Evolutionary conservation across 768 basidiomycete species (phyloP), one percentile per base, ranked within the genome.

Genomic region (Serendipita sp.): DNA sequence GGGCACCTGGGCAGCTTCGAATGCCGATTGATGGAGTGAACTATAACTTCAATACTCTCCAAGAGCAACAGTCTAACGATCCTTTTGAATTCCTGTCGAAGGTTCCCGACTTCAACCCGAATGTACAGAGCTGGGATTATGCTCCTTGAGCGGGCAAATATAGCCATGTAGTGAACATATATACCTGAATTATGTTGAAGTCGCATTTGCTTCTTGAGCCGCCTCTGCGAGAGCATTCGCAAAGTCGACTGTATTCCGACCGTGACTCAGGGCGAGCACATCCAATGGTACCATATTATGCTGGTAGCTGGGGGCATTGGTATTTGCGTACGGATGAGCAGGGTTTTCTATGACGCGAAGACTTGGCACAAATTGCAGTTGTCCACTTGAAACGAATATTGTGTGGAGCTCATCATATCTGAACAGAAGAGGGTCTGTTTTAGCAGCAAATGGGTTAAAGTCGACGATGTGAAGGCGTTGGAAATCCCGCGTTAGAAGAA

Each of bases 261-360:
- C 94, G 58, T 78, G 79, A 67, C 90, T 85, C 68, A 96, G 71
- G 58, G 77, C 79, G n/a, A 95, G 73, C 2, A 88, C 89, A 68
- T 98, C 94, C 53, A 91, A 79, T 7, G 94, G 95, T 33, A 94
- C 77, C 85, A 92, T 94, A 68, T 92, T 95, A 71, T 89, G 88
- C 66, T 86, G 86, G 69, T 88, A 75, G 0, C 79, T 74, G 1
- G 94, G 94, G 1, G 84, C 81, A 65, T 83, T 88, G 38, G 78
- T 75, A 16, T 74, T 75, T 0, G 83, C 84, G 1, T 78, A 78
- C 0, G 88, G 88, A 71, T 95, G 90, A 3, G 79, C 71, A 1
- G 77, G 78, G 0, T 88, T 90, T 68, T 90, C 83, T 61, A 95
- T 84, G 42, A 86, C 81, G 43, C 80, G 79, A 30, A 88, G 71